Conservation (phyloP, 2,329 filamentous ascomycete species). For the Cladosporium sp. region DNA sequence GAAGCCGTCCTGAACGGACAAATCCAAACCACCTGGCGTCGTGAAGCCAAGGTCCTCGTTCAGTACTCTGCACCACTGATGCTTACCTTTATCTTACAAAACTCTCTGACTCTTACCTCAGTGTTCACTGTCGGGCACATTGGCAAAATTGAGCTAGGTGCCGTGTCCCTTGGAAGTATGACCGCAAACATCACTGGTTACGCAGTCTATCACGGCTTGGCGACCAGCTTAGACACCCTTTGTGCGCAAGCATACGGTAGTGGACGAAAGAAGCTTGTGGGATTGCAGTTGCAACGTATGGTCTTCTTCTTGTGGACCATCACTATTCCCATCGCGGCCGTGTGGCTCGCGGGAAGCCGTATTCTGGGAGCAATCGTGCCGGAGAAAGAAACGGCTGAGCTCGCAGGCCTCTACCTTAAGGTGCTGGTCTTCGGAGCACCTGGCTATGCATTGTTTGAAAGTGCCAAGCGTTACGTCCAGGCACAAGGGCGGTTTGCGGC, state of each 20-base stretch:
- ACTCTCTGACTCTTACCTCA: conserved; percentile 43
- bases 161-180: conserved; percentile 46
- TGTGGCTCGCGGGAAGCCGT: conserved; percentile 66
- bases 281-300: conserved; percentile 78
- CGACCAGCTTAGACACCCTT: conserved; percentile 85
- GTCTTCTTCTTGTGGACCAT: conserved; percentile 69
- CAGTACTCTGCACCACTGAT: conserved; percentile 43
- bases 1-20: conserved; percentile 75
- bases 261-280: conserved; percentile 83
- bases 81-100: conserved; percentile 47
- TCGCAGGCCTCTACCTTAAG: conserved; percentile 71
- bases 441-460: conserved; percentile 72
- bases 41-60: conserved; percentile 75
- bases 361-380: conserved; percentile 65
- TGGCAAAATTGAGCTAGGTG: conserved; percentile 45
- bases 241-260: conserved; percentile 93
- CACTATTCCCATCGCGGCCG: conserved; percentile 65
- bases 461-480: conserved; percentile 80
- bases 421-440: conserved; percentile 68
- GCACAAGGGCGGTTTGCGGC: conserved; percentile 83
- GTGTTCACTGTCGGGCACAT: conserved; percentile 50
- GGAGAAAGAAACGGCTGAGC: conserved; percentile 63
- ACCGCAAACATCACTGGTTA: conserved; percentile 48
- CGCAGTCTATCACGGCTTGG: conserved; percentile 58
- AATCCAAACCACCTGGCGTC: conserved; percentile 86